These are phyloP conservation scores for Mycena galopus DNA, from an alignment of 768 basidiomycete genomes.

Conservation along the genomic window DNA sequence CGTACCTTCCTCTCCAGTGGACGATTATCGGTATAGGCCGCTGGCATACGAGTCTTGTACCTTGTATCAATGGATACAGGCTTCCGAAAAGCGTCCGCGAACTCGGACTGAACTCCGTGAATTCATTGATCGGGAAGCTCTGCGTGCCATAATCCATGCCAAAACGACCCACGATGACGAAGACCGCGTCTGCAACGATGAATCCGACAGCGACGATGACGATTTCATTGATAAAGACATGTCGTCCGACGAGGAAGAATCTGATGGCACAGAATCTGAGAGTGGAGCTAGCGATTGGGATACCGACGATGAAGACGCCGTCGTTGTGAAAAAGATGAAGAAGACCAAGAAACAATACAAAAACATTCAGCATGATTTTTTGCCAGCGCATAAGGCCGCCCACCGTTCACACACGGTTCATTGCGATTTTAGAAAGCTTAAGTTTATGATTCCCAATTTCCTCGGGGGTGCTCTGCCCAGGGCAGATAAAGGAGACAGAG, in stretches of 20 bases:
- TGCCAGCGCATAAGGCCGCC: background rate
- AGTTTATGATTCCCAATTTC: constrained; percentile 41
- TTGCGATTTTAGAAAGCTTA: constrained; percentile 34
- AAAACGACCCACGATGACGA: too few species aligned
- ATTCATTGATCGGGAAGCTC: background rate
- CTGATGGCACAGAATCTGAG: too few species aligned
- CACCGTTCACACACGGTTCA: background rate
- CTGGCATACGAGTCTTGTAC: constrained; percentile 19
- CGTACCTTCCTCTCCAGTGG: constrained; percentile 40
- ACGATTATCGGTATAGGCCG: constrained; percentile 40
- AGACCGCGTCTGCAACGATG: too few species aligned
- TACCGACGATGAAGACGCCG: too few species aligned
- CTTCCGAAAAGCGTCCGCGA: background rate
- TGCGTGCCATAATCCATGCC: background rate
- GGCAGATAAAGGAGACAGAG: constrained; percentile 44
- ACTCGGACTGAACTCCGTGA: background rate
- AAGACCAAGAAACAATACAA: too few species aligned
- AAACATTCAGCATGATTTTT: background rate
- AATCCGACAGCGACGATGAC: background rate
- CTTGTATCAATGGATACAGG: constrained; percentile 41
- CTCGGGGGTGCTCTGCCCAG: constrained; percentile 38
- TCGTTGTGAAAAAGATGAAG: too few species aligned
- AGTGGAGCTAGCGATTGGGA: too few species aligned
- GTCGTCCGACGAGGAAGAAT: background rate
- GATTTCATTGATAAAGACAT: background rate